Percentiles rank a stretch among this genome's conserved stretches.
These are phyloP conservation scores for Sanghuangporus sanghuang DNA, from an alignment of 1,284 basidiomycete genomes.

Conservation along the genomic window DNA sequence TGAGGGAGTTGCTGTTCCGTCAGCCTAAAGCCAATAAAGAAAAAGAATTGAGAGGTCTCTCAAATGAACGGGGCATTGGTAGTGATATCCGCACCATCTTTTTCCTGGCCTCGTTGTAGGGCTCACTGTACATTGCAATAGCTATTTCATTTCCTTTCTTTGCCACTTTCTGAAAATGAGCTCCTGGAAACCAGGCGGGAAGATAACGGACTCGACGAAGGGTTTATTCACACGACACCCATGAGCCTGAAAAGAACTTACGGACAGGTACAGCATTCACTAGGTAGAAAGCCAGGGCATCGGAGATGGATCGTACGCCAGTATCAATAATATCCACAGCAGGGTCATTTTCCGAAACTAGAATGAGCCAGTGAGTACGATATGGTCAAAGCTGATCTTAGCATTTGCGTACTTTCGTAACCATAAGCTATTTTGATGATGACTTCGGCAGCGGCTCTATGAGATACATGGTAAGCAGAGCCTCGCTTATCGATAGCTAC, in stretches of 20 bases:
- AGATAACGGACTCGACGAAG: conserved; percentile 3
- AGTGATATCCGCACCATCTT: background rate
- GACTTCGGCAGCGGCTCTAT: background rate
- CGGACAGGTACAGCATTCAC: conserved; percentile 15
- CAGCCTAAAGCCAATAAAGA: background rate
- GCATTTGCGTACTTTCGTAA: background rate
- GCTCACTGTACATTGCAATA: background rate
- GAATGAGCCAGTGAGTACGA: background rate
- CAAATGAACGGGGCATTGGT: background rate
- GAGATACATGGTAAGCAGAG: background rate
- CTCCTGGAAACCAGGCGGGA: conserved; percentile 21
- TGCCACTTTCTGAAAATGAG: conserved; percentile 16
- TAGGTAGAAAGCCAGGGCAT: conserved; percentile 12
- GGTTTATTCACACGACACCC: background rate
- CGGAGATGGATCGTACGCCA: conserved; percentile 10
- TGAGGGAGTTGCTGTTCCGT: too few relatives aligned
- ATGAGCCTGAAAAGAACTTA: background rate
- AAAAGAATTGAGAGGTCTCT: background rate
- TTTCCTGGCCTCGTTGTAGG: background rate
- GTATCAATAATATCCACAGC: conserved; percentile 11
- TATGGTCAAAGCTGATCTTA: background rate
- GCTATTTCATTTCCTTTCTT: conserved; percentile 1
- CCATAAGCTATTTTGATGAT: conserved; percentile 12
- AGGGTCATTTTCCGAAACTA: conserved; percentile 7
- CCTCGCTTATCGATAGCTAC: background rate